A percentile compares a stretch with the other conserved stretches of the same genome.
Evolutionary conservation across 1,284 basidiomycete genomes (phyloP).

Genomic region (Schizophyllum amplum): DNA sequence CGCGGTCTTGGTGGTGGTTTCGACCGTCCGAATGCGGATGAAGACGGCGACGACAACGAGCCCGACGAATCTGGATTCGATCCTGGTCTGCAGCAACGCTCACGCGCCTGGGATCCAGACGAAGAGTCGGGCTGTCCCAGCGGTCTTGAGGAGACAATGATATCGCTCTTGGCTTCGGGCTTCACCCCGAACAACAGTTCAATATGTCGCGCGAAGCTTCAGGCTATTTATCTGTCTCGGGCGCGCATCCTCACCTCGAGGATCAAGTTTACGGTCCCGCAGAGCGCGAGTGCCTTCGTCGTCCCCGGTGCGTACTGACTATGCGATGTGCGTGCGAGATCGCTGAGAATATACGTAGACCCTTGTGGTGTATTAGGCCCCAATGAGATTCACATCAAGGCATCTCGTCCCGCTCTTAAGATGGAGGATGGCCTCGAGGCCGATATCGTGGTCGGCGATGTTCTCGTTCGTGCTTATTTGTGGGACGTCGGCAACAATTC

Average conservation of each 20-base stretch:
- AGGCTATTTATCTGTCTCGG: slow-evolving; percentile 22
- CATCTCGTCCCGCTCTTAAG: slow-evolving; percentile 20
- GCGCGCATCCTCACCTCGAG: slow-evolving; percentile 18
- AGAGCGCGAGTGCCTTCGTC: slow-evolving; percentile 32
- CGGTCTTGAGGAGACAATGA: slow-evolving; percentile 30
- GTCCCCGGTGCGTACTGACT: slow-evolving; percentile 28
- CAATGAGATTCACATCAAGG: slow-evolving; percentile 31
- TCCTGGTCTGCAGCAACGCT: slow-evolving; percentile 13
- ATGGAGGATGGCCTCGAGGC: slow-evolving; percentile 19
- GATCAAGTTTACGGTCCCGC: slow-evolving; percentile 23
- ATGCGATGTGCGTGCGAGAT: not conserved
- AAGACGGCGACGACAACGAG: slow-evolving; percentile 15
- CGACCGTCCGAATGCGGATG: slow-evolving; percentile 12
- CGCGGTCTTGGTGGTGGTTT: not conserved
- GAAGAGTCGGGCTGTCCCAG: slow-evolving; percentile 32
- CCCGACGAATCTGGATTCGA: slow-evolving; percentile 11
- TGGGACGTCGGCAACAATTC: too few relatives aligned
- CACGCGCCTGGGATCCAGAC: slow-evolving; percentile 28
- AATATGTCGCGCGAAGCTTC: slow-evolving; percentile 28
- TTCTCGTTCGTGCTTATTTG: slow-evolving; percentile 24
- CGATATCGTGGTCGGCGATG: slow-evolving; percentile 29
- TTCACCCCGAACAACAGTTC: slow-evolving; percentile 26
- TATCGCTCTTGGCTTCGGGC: slow-evolving; percentile 28
- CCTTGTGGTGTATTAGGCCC: slow-evolving; percentile 26
- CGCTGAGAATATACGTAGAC: slow-evolving; percentile 20